phyloP scores from a whole-genome alignment of 1,284 basidiomycete genomes.

The Fomitopsis betulina region DNA sequence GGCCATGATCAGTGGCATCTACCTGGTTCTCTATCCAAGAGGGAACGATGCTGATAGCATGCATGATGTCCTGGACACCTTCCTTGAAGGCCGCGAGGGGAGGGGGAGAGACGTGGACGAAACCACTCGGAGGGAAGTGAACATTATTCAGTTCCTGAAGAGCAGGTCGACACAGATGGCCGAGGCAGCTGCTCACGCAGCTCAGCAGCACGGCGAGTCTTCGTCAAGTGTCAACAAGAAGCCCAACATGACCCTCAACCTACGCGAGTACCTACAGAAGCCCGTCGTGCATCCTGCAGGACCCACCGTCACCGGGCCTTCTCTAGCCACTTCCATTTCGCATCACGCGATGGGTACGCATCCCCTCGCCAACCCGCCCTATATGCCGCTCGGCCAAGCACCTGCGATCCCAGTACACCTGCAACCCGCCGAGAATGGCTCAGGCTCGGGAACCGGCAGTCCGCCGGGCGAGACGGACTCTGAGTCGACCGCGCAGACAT shows the following conservation, averaged over 20 bases:
- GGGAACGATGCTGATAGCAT: conserved; percentile 64
- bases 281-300: background rate
- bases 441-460: conserved; percentile 38
- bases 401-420: conserved; percentile 32
- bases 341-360: conserved; percentile 28
- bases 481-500: conserved; percentile 66
- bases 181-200: conserved; percentile 31
- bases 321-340: background rate
- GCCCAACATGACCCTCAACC: conserved; percentile 14
- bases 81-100: conserved; percentile 69
- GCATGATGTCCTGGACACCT: conserved; percentile 74
- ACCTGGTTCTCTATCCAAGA: conserved; percentile 71
- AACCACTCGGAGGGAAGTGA: conserved; percentile 74
- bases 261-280: conserved; percentile 28
- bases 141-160: conserved; percentile 77
- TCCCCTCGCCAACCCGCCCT: conserved; percentile 24
- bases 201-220: conserved; percentile 5
- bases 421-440: conserved; percentile 38
- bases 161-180: conserved; percentile 53
- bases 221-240: conserved; percentile 1
- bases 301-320: background rate
- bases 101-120: conserved; percentile 73
- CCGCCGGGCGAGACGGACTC: conserved; percentile 59
- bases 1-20: conserved; percentile 83
- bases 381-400: background rate